Conservation (phyloP, 345 rosid species). For the Moricandia moricandioides region DNA sequence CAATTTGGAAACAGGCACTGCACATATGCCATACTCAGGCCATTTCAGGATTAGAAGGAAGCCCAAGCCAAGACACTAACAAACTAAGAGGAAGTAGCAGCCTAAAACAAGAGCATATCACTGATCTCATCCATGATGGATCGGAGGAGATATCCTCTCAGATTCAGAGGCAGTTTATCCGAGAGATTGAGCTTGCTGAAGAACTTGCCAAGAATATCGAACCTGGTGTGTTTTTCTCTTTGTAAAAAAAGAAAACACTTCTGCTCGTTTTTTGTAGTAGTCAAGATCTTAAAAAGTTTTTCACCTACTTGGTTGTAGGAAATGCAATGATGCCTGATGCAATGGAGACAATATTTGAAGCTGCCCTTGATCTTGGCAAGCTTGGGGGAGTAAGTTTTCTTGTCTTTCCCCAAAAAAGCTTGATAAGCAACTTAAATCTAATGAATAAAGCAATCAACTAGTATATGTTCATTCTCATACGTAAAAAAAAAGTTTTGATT, state of each 20-base stretch:
- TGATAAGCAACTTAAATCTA: not conserved
- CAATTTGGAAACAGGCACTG: conserved; percentile 94
- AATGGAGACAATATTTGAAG: conserved; percentile 88
- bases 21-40: conserved; percentile 92
- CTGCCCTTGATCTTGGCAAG: conserved; percentile 81
- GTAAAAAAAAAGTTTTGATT: not conserved
- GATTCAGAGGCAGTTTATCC: conserved; percentile 74
- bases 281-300: conserved; percentile 12
- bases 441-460: not conserved
- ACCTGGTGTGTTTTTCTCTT: conserved; percentile 53
- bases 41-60: conserved; percentile 86
- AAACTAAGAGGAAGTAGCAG: conserved; percentile 47
- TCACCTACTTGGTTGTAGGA: conserved; percentile 47
- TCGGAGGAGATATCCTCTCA: conserved; percentile 54
- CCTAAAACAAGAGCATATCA: conserved; percentile 49
- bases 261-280: not conserved
- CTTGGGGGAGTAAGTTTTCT: conserved; percentile 69
- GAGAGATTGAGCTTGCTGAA: conserved; percentile 80
- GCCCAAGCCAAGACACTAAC: conserved; percentile 52
- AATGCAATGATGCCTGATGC: conserved; percentile 85
- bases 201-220: conserved; percentile 71
- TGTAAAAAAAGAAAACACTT: not conserved
- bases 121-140: conserved; percentile 36
- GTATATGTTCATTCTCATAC: not conserved
- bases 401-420: not conserved